phyloP scores from a whole-genome alignment of 345 rosid genomes.

The Passiflora organensis region DNA sequence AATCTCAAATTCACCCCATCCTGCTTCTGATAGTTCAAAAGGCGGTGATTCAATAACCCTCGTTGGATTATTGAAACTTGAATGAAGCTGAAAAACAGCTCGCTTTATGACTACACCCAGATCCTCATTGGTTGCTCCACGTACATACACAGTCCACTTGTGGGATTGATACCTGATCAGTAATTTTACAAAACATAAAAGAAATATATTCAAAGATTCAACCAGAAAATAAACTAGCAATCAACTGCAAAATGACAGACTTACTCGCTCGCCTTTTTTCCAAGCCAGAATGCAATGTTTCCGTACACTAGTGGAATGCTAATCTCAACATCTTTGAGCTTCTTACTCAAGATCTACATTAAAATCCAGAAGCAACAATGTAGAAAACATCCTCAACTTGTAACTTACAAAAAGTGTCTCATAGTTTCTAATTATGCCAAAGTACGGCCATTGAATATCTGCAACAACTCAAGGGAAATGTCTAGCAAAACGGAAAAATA shows the following conservation, averaged over 20 bases:
- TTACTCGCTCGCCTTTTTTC: slow-evolving; percentile 81
- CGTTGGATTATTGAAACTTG: slow-evolving; percentile 31
- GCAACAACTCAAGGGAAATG: too few species aligned
- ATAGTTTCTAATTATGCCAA: neutral
- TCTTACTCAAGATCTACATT: slow-evolving; percentile 42
- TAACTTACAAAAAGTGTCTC: slow-evolving; percentile 4
- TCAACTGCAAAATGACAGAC: slow-evolving; percentile 15
- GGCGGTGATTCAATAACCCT: slow-evolving; percentile 29
- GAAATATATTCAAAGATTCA: neutral
- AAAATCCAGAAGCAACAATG: slow-evolving; percentile 10
- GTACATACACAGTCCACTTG: slow-evolving; percentile 29
- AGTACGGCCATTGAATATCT: neutral
- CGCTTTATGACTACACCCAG: slow-evolving; percentile 24
- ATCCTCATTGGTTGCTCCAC: slow-evolving; percentile 32
- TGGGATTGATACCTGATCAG: slow-evolving; percentile 30
- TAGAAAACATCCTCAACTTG: neutral
- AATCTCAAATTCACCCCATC: slow-evolving; percentile 39
- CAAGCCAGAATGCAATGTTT: slow-evolving; percentile 72
- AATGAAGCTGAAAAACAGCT: slow-evolving; percentile 32
- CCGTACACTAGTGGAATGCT: slow-evolving; percentile 73
- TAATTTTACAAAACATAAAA: slow-evolving; percentile 5
- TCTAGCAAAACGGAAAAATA: too few species aligned
- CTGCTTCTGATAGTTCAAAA: slow-evolving; percentile 28
- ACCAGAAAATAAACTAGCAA: neutral
- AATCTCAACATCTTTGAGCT: slow-evolving; percentile 66